Evolutionary conservation across 1,284 basidiomycete genomes (phyloP).

Genomic region (Ceratobasidium sp.): DNA sequence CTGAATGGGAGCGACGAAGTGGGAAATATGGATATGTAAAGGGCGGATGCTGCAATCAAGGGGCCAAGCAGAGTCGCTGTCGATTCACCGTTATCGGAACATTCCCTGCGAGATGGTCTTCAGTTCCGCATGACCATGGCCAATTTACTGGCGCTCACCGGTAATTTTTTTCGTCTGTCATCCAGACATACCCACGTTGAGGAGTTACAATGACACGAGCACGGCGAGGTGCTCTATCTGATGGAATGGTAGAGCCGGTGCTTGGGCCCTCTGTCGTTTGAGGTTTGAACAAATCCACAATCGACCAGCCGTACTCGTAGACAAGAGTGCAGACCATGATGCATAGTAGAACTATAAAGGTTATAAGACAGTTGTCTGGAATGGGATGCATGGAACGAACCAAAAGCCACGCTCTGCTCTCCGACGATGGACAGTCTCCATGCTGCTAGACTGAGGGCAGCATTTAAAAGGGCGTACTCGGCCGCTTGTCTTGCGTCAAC

Average conservation of each 20-base stretch:
- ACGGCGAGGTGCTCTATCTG: slow-evolving; percentile 56
- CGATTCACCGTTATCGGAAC: slow-evolving; percentile 84
- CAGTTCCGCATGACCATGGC: neutral
- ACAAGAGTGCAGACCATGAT: slow-evolving; percentile 70
- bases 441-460: slow-evolving; percentile 65
- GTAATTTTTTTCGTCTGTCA: slow-evolving; percentile 90
- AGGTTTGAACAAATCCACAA: slow-evolving; percentile 50
- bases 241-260: slow-evolving; percentile 1
- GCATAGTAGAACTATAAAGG: slow-evolving; percentile 67
- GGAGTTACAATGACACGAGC: slow-evolving; percentile 67
- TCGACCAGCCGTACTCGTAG: slow-evolving; percentile 70
- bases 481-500: slow-evolving; percentile 70
- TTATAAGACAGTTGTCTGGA: slow-evolving; percentile 42
- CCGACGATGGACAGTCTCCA: slow-evolving; percentile 53
- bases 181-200: slow-evolving; percentile 72
- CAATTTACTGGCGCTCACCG: slow-evolving; percentile 62
- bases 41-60: slow-evolving; percentile 75
- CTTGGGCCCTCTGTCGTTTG: slow-evolving; percentile 49
- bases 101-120: slow-evolving; percentile 66
- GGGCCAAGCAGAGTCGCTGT: slow-evolving; percentile 85
- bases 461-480: slow-evolving; percentile 68
- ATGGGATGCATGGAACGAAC: slow-evolving; percentile 51
- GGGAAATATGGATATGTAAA: slow-evolving; percentile 57
- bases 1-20: slow-evolving; percentile 53
- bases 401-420: slow-evolving; percentile 51